phyloP scores from a whole-genome alignment of 352 stramenopile genomes.

The Phytopythium litorale region DNA sequence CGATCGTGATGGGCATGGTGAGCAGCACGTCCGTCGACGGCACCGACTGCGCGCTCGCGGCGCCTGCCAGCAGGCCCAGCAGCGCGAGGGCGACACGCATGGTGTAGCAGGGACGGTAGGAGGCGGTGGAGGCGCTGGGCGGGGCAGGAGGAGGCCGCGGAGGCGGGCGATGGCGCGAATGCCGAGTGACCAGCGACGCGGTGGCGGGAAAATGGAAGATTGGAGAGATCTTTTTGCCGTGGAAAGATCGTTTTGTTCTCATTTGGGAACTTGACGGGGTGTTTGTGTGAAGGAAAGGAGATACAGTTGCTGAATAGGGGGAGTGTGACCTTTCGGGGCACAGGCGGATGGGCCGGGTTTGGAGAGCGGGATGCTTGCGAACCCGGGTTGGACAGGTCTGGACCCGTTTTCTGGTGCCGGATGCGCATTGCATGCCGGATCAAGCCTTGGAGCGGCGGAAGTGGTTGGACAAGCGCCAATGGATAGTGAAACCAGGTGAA shows the following conservation, averaged over 20 bases:
- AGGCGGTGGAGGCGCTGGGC: too few species aligned
- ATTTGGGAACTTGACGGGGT: not conserved
- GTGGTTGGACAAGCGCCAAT: too few species aligned
- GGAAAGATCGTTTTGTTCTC: constrained; percentile 23
- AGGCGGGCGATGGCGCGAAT: not conserved
- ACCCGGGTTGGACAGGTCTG: too few species aligned
- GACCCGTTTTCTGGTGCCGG: too few species aligned
- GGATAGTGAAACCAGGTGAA: too few species aligned
- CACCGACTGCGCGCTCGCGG: constrained; percentile 20
- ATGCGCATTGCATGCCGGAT: too few species aligned
- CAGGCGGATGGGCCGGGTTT: too few species aligned
- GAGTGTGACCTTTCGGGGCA: too few species aligned
- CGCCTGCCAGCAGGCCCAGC: constrained; percentile 16
- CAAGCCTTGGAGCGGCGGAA: too few species aligned
- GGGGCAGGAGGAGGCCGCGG: not conserved
- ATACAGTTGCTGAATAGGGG: not conserved
- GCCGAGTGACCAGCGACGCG: not conserved
- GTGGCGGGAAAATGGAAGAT: not conserved
- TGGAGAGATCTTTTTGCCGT: constrained; percentile 7
- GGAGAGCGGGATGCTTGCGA: too few species aligned
- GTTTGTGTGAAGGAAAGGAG: not conserved
- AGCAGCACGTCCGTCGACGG: constrained; percentile 53
- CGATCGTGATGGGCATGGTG: constrained; percentile 60
- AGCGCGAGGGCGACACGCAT: constrained; percentile 18
- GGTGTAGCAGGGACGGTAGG: constrained; percentile 6